phyloP scores from a whole-genome alignment of 768 basidiomycete genomes.

The Termitomyces sp. region DNA sequence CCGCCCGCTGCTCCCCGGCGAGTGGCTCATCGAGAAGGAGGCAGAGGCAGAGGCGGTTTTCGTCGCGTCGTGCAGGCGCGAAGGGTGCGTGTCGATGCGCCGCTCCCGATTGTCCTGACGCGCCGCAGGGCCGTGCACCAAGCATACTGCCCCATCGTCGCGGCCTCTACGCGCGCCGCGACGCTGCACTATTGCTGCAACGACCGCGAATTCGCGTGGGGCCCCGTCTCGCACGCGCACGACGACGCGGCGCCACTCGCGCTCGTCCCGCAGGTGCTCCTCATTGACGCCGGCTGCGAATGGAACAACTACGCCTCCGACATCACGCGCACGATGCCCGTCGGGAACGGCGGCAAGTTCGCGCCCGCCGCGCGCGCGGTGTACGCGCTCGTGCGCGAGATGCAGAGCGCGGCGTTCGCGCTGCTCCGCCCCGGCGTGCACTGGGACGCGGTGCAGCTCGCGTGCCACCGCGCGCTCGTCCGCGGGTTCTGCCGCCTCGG shows the following conservation, averaged over 20 bases:
- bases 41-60: conserved; percentile 94
- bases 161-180: conserved; percentile 78
- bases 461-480: conserved; percentile 80
- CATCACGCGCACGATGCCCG: conserved; percentile 79
- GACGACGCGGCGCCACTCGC: conserved; percentile 45
- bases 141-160: conserved; percentile 92
- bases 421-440: conserved; percentile 72
- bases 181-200: conserved; percentile 96
- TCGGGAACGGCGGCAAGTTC: conserved; percentile 93
- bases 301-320: conserved; percentile 50
- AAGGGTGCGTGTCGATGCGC: conserved; percentile 55
- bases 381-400: conserved; percentile 81
- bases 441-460: conserved; percentile 85
- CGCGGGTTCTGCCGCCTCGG: conserved; percentile 78
- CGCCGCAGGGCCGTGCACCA: conserved; percentile 66
- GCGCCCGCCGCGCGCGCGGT: conserved; percentile 76
- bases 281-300: conserved; percentile 96
- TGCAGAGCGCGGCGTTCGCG: conserved; percentile 83
- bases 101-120: neutral
- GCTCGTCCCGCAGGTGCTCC: conserved; percentile 64
- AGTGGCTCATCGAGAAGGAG: conserved; percentile 91
- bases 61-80: conserved; percentile 81
- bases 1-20: conserved; percentile 57
- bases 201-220: conserved; percentile 82
- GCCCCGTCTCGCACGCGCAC: conserved; percentile 59